Evolutionary conservation across 1,139 yeast genomes (phyloP), one percentile per base, ranked within the genome.

Genomic region (Suhomyces wounanorum): DNA sequence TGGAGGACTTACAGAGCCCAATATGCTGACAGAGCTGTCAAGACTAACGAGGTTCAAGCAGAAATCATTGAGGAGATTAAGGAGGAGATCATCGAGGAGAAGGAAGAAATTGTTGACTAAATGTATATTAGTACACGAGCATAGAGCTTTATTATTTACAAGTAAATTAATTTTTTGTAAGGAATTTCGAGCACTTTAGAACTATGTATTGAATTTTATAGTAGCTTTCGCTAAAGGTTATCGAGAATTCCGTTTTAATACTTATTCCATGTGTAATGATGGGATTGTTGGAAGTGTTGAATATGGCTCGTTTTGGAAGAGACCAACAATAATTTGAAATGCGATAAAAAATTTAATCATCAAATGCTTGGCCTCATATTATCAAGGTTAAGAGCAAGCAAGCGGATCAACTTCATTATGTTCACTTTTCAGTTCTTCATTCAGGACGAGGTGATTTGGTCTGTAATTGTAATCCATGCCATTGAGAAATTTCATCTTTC

Each of bases 391-490:
- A 21, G 23, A 21, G 6, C 23, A 21, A 21, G 6, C 23, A 21
- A 4, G 6, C 23, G 23, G 23, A 21, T 21, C 23, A 21, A 21
- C 23, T 35, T 3, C 38, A 35, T 35, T 8, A n/a, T 35, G 3
- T 35, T n/a, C 17, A n/a, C 8, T 35, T 3, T 14, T 17, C 14
- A 7, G 18, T 36, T 13, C 39, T 36, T 37, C 26, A 33, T 16
- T 40, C 42, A 25, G 30, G 30, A 25, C 42, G 31, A 9, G 42
- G 42, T 5, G 51, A 43, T 63, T 82, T 85, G 0, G 98, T 92
- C 56, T 81, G 81, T 54, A 94, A 77, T 67, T 92, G 97, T 50
- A 94, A 72, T 0, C 99, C 99, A 67, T 94, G 99, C 99, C 99
- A 94, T 64, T 87, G 78, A 36, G 85, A 75, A 49, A 94, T 91